Base-by-base conservation (phyloP, 1,284 basidiomycete genomes). In the Erythrobasidium hasegawianum region DNA sequence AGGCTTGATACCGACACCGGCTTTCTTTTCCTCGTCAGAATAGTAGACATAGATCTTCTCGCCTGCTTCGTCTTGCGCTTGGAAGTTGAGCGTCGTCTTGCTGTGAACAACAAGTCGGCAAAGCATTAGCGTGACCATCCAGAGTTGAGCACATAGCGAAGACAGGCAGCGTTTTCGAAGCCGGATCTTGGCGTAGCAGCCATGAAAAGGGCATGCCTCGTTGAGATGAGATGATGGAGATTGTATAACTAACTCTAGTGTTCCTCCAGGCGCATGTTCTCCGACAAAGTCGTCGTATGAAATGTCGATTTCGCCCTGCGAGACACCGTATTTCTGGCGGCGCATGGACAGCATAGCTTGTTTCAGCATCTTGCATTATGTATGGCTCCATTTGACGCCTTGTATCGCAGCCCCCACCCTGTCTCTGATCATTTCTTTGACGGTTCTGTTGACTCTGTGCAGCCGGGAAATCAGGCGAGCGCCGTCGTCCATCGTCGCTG, bases 41-140 rank as follows among this genome's bases (percentile, higher is more conserved):
- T 96, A 99, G 79, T 89, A 97, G 18, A 98, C 83, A 75, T 91
- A 97, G 73, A 99, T 90, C 76, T 91, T 87, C 74, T 93, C 87
- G 27, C 81, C 79, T 26, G 88, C 86, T 24, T 83, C 81, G 67
- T 81, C 81, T 49, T 86, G 84, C 26, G 66, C 89, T 78, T 87
- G 90, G 81, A 95, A 96, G 76, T 90, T 90, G 73, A 96, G 83
- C 71, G 86, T 85, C 72, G 83, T 85, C 70, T 91, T 92, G 78
- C 92, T 96, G 75, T n/a, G 24, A 9, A 33, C 18, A 0, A 13
- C 1, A 39, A 43, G 20, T 69, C 47, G 18, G 26, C 4, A 29
- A 13, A 5, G 39, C 33, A 57, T 27, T 11, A 57, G 61, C 16
- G n/a, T n/a, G n/a, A n/a, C n/a, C n/a, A n/a, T n/a, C n/a, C n/a